Base-by-base conservation (phyloP, 768 basidiomycete species). In the Sarcodon aspratus region DNA sequence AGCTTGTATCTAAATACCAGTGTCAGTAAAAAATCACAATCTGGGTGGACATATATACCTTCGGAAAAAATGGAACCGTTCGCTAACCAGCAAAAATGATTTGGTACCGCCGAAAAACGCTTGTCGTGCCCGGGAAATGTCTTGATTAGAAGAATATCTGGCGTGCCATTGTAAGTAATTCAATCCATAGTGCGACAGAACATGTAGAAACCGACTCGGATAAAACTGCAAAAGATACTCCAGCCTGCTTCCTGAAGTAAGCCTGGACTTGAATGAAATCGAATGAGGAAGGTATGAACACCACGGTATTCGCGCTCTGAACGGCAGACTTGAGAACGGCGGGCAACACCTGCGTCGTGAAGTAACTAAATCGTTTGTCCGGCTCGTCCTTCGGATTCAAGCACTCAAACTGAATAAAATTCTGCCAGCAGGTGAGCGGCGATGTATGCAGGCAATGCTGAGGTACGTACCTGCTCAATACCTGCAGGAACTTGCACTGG, bases 41-140 rank as follows among this genome's bases (percentile, higher is more conserved):
- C 21, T 11, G 35, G 37, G 13, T 12, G 44, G 38, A 36, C n/a
- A 37, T 21, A 62, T 70, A 40, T 40, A 82, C 85, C 92, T 72
- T 54, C 89, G 79, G 73, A 91, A 97, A 64, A 98, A 99, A 65
- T 99, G 94, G 73, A 97, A 98, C n/a, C 96, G 80, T 61, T 99
- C 96, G 57, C 88, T 95, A 59, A 97, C 72, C 53, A 98, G 73
- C 32, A 99, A 64, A 71, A 98, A 90, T 0, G 85, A 71, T 55
- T 84, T 90, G 56, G 84, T 82, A 37, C 88, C 89, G 17, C 73
- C 74, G 75, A 95, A 97, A 70, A 99, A 98, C 0, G 85, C 79
- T 56, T 93, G 88, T 40, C 96, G 77, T 0, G 94, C 95, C 3
- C 93, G 82, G 4, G 89, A 88, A 54, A 99, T 95, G 48, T 98